Base-by-base conservation (phyloP, 306 rosid genomes). In the Phaseolus lunatus region DNA sequence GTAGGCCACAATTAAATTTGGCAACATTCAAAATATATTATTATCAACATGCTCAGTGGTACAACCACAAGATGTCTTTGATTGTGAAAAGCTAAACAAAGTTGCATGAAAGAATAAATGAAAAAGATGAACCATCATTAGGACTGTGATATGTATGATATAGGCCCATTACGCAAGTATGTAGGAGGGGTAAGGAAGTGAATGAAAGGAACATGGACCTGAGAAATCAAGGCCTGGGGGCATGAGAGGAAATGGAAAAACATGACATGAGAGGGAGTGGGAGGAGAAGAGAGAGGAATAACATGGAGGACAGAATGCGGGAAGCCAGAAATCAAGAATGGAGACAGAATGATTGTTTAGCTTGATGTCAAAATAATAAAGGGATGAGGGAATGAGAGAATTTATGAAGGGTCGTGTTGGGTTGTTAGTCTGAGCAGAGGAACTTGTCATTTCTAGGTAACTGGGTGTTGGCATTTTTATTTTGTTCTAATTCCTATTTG, bases 41-140 rank as follows among this genome's bases (percentile, higher is more conserved):
- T 19, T 15, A 65, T 27, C 56, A 66, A 50, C 53, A 64, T 37
- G 65, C 64, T 22, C 73, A 52, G 29, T 45, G 52, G 80, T 23
- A 65, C 56, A 66, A 15, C 44, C 57, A 77, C 74, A 39, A 41
- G 15, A 53, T 23, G 26, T 59, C 43, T 62, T 75, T 43, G 26
- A 54, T 27, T 54, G 33, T 43, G 68, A 70, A 29, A 67, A 41
- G 26, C 22, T 44, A 56, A 20, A 78, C 54, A 70, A 35, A 70
- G 45, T n/a, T 59, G 22, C 50, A 56, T 56, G 52, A 23, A 20
- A 69, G 62, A 29, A 20, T 45, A 58, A 45, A 57, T 33, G 71
- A 33, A 53, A 35, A 22, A 11, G 78, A n/a, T 70, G 44, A 50
- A 50, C 48, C 31, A 29, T 48, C 31, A 29, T 48, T 70, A 18